phyloP scores from a whole-genome alignment of 2,329 filamentous ascomycete species.

The Aspergillus proliferans region DNA sequence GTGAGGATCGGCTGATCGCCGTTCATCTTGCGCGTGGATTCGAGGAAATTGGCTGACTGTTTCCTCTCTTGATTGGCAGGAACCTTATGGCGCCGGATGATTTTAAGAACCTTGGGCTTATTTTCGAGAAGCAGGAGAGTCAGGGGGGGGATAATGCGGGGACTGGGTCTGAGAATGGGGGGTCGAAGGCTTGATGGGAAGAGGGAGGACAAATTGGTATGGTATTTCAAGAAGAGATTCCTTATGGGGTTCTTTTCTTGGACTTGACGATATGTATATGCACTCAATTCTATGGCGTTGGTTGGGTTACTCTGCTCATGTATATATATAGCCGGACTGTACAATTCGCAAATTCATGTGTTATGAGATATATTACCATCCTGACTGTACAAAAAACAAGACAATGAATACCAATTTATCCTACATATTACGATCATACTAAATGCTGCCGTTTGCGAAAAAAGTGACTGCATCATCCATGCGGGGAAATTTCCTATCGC shows the following conservation, averaged over 20 bases:
- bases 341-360: too few relatives aligned
- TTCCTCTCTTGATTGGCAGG: constrained; percentile 38
- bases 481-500: constrained; percentile 13
- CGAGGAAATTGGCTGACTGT: not conserved
- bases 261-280: not conserved
- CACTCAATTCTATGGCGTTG: not conserved
- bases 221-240: constrained; percentile 2
- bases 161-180: constrained; percentile 1
- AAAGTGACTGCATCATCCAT: constrained; percentile 1
- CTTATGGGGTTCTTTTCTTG: not conserved
- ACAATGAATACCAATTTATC: too few relatives aligned
- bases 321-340: constrained; percentile 1
- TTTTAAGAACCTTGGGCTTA: constrained; percentile 86
- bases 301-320: not conserved
- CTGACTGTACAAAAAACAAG: too few relatives aligned
- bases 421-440: not conserved
- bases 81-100: constrained; percentile 96
- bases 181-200: constrained; percentile 7
- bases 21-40: not conserved
- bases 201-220: constrained; percentile 1
- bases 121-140: constrained; percentile 40
- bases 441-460: not conserved
- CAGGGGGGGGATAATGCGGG: constrained; percentile 6
- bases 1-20: constrained; percentile 1
- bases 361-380: too few relatives aligned